Evolutionary conservation across 768 basidiomycete genomes (phyloP).

Genomic region (Tricholoma hemisulphureum): DNA sequence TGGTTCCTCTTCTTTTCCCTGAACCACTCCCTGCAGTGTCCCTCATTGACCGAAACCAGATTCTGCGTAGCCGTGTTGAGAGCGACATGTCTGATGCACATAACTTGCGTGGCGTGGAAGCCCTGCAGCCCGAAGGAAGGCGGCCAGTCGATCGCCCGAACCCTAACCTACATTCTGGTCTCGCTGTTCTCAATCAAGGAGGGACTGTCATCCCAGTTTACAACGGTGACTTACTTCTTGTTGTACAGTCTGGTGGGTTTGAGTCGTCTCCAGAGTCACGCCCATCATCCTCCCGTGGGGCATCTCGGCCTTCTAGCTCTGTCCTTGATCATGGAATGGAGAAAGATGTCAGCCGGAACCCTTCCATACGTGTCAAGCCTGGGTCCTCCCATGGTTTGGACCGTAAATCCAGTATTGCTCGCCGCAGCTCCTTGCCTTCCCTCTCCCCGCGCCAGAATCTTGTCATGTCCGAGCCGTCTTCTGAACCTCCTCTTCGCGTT

Average conservation of each 20-base stretch:
- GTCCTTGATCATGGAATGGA: conserved; percentile 44
- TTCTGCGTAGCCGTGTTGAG: conserved; percentile 68
- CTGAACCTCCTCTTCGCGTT: conserved; percentile 72
- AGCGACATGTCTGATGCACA: conserved; percentile 65
- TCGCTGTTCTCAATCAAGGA: conserved; percentile 46
- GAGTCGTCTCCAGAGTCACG: conserved; percentile 49
- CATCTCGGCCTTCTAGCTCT: conserved; percentile 72
- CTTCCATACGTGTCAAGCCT: conserved; percentile 78
- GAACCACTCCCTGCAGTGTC: conserved; percentile 68
- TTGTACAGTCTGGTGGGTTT: conserved; percentile 56
- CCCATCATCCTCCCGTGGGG: conserved; percentile 57
- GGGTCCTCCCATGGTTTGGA: conserved; percentile 66
- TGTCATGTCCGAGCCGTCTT: conserved; percentile 58
- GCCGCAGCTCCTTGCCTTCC: conserved; percentile 77
- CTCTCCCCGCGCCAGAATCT: conserved; percentile 62
- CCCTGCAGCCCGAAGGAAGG: conserved; percentile 37
- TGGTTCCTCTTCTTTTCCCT: conserved; percentile 71
- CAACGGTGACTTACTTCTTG: conserved; percentile 70
- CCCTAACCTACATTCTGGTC: conserved; percentile 29
- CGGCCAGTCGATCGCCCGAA: conserved; percentile 32
- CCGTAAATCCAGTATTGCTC: conserved; percentile 72
- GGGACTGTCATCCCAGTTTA: conserved; percentile 74
- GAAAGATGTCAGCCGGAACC: conserved; percentile 52
- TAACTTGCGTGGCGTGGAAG: conserved; percentile 52
- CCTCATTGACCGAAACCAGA: conserved; percentile 63